Base-by-base conservation (phyloP, 2,329 filamentous ascomycete species). In the Fusarium hainanense region DNA sequence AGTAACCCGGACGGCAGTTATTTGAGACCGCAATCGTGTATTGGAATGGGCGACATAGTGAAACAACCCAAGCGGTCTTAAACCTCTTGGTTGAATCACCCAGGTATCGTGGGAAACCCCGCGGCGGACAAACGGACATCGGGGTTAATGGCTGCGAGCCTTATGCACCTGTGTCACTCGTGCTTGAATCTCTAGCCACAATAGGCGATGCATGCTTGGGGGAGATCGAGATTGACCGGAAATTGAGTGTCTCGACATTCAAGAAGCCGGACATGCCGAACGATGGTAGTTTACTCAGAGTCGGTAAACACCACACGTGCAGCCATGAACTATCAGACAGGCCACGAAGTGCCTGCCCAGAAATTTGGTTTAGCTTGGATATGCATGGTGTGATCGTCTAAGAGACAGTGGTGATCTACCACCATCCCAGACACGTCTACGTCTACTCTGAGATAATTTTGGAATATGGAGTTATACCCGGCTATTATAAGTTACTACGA, bases 161-260 rank as follows among this genome's bases (percentile, higher is more conserved):
- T 30, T 40, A 44, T 58, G 58, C 67, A 55, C 42, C 41, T 63
- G 57, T 68, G 63, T 50, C 67, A 70, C 57, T 56, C 46, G 44
- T 58, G 49, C 49, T 59, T 54, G 27, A 49, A 25, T 55, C 18
- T 55, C 67, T 69, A 63, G 63, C 49, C 67, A 63, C 42, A 50
- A 54, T 51, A 27, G 67, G 54, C 37, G 37, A 51, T 41, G 41
- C 51, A 8, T 62, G 58, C 14, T 63, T 25, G 28, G 18, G 32
- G 28, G 23, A 63, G 52, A 69, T 69, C 56, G 67, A 70, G 67
- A 70, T 68, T n/a, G 54, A 58, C 58, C 13, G 57, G 46, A 42
- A 42, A 50, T 52, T 42, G 57, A 40, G 27, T 48, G 42, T 44
- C 52, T 47, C 54, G 40, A 25, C 20, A 20, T 28, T 34, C 27